Evolutionary conservation across 306 rosid species (phyloP).

Genomic region (Dalbergia cultrata): DNA sequence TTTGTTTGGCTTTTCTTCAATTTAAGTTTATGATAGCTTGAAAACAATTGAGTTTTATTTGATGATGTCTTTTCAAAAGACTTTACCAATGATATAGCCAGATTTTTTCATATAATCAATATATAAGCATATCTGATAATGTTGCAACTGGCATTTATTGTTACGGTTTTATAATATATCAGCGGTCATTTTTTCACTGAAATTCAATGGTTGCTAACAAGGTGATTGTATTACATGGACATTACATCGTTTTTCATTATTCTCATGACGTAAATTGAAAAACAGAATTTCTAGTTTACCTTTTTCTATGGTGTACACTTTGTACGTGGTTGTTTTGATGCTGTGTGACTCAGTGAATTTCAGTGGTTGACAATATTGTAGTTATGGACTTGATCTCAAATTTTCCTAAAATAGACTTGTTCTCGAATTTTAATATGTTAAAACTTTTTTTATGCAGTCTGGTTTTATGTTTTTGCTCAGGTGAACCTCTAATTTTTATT

Average conservation of each 20-base stretch:
- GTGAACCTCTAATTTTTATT: constrained; percentile 91
- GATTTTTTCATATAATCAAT: constrained; percentile 11
- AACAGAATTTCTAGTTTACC: constrained; percentile 7
- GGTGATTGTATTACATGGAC: constrained; percentile 27
- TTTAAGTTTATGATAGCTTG: constrained; percentile 7
- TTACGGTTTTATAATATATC: constrained; percentile 21
- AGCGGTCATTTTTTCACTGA: constrained; percentile 25
- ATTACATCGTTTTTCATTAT: not conserved
- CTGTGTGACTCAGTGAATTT: constrained; percentile 16
- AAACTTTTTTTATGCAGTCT: constrained; percentile 21
- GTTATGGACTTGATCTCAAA: not conserved
- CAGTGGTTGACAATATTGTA: constrained; percentile 25
- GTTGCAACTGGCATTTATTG: constrained; percentile 12
- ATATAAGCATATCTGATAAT: constrained; percentile 16
- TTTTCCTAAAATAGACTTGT: not conserved
- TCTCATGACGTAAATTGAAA: constrained; percentile 26
- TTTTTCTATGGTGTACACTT: constrained; percentile 16
- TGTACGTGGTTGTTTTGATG: constrained; percentile 16
- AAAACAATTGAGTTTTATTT: not conserved
- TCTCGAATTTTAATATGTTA: constrained; percentile 9
- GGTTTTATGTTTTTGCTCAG: constrained; percentile 44
- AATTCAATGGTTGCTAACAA: constrained; percentile 21
- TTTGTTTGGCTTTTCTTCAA: constrained; percentile 36
- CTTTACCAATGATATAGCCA: constrained; percentile 12
- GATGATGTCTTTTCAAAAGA: constrained; percentile 14